These are phyloP conservation scores for Papiliotrema fonsecae DNA, from an alignment of 1,284 basidiomycete species.

Conservation along the genomic window DNA sequence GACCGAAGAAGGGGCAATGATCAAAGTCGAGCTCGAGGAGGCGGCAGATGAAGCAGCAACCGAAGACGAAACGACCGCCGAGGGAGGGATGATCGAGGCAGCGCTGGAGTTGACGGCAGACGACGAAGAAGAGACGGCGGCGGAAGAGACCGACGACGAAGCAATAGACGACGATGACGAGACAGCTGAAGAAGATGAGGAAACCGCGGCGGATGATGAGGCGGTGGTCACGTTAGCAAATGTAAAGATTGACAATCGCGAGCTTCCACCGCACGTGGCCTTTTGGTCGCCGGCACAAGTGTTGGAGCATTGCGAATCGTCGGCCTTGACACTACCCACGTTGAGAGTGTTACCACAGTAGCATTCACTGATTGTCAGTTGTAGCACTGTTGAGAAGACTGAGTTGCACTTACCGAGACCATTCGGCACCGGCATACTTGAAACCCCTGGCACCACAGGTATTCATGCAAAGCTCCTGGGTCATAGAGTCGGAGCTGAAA, in stretches of 20 bases:
- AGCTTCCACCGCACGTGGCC: constrained; percentile 2
- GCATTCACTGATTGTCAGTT: not conserved
- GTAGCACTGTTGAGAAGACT: not conserved
- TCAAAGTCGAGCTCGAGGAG: not conserved
- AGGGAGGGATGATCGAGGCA: not conserved
- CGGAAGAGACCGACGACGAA: constrained; percentile 6
- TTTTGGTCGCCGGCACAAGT: not conserved
- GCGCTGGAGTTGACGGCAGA: not conserved
- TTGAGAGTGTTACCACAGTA: constrained; percentile 3
- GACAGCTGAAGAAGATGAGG: constrained; percentile 9
- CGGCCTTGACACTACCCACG: constrained; percentile 7
- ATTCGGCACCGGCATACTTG: constrained; percentile 3
- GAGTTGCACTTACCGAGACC: not conserved
- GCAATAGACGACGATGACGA: constrained; percentile 5
- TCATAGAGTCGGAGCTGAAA: constrained; percentile 2
- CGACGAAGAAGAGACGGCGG: constrained; percentile 3
- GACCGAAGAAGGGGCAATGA: not conserved
- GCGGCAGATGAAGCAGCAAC: not conserved
- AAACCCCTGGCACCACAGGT: not conserved
- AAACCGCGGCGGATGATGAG: constrained; percentile 7
- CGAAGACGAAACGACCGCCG: not conserved
- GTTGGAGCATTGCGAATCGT: not conserved
- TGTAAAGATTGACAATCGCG: not conserved
- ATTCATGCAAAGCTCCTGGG: constrained; percentile 3
- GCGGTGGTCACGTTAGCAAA: constrained; percentile 5